Conservation (phyloP, 176 grass and related monocot species). For the Musa itinerans region DNA sequence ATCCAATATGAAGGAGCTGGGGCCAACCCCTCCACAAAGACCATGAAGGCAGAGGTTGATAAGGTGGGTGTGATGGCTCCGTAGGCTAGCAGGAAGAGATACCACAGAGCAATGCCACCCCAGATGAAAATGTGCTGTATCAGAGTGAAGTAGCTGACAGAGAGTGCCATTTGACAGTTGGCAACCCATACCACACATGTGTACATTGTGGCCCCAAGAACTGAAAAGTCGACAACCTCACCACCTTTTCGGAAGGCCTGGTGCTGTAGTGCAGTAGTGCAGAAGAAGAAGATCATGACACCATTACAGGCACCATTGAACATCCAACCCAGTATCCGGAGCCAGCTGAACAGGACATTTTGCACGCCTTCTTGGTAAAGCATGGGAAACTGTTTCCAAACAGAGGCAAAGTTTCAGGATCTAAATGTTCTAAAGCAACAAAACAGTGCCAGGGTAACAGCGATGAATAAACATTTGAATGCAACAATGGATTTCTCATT, state of each 20-base stretch:
- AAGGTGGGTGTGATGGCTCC: conserved; percentile 40
- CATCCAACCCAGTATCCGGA: conserved; percentile 74
- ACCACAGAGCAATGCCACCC: conserved; percentile 83
- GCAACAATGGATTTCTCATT: background rate
- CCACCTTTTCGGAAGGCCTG: conserved; percentile 78
- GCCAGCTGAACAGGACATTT: conserved; percentile 84
- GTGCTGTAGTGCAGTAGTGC: conserved; percentile 42
- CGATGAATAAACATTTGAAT: background rate
- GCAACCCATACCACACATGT: conserved; percentile 90
- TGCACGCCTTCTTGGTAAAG: conserved; percentile 96
- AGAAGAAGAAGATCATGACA: conserved; percentile 82
- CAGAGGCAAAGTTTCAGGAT: background rate
- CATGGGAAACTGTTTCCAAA: conserved; percentile 53
- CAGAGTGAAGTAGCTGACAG: conserved; percentile 81
- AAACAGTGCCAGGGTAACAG: background rate
- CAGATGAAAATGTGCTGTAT: conserved; percentile 97
- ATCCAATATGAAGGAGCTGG: conserved; percentile 70
- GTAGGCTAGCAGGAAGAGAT: conserved; percentile 60
- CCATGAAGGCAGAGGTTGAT: conserved; percentile 57
- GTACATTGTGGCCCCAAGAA: conserved; percentile 78
- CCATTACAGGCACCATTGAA: conserved; percentile 62
- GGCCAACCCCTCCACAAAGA: conserved; percentile 72
- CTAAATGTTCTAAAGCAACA: too few relatives aligned
- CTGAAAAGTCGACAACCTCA: conserved; percentile 48
- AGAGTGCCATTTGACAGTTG: conserved; percentile 93